Evolutionary conservation across 1,284 basidiomycete genomes (phyloP).

Genomic region (Apiotrichum porosum): DNA sequence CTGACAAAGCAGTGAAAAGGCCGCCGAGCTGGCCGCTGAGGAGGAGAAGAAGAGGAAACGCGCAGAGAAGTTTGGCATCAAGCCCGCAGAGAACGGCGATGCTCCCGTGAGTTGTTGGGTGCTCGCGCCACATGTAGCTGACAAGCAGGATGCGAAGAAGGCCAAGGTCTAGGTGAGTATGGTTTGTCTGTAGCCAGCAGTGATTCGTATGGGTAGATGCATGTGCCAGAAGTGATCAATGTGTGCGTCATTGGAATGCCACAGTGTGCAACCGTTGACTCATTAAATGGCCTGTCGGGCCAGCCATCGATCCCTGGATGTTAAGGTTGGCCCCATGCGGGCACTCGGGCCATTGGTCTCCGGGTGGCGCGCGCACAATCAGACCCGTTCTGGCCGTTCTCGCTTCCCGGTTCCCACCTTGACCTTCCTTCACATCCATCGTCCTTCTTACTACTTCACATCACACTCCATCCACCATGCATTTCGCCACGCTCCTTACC

Average conservation of each 20-base stretch:
- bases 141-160: constrained; percentile 40
- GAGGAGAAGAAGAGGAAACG: constrained; percentile 52
- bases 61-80: constrained; percentile 47
- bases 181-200: no score
- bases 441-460: neutral
- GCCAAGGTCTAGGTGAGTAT: constrained; percentile 43
- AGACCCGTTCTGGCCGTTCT: no score
- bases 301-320: no score
- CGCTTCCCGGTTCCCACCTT: no score
- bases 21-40: constrained; percentile 35
- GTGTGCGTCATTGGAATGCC: no score
- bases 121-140: neutral
- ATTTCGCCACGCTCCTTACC: constrained; percentile 30
- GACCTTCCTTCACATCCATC: neutral
- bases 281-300: no score
- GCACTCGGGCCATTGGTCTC: no score
- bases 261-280: no score
- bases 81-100: constrained; percentile 6
- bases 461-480: constrained; percentile 23
- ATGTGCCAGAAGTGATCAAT: no score
- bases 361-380: no score
- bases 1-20: constrained; percentile 30
- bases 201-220: no score
- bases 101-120: constrained; percentile 27
- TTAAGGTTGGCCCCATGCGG: no score